These are phyloP conservation scores for Phanerochaete carnosa DNA, from an alignment of 768 basidiomycete species.

Conservation along the genomic window DNA sequence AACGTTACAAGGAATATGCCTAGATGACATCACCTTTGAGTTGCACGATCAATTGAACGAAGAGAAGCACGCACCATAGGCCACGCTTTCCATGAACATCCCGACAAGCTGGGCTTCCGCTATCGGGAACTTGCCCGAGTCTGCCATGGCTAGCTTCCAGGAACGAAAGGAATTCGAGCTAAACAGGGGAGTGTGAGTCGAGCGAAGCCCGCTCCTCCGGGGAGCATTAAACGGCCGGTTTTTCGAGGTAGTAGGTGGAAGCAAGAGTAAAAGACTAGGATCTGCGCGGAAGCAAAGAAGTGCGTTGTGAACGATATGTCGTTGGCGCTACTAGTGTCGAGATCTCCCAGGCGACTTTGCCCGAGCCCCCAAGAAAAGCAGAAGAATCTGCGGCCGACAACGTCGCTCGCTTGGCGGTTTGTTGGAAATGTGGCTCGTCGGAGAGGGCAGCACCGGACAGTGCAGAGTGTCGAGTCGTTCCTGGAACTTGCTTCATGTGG, in stretches of 20 bases:
- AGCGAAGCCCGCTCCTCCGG: background rate
- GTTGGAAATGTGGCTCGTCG: background rate
- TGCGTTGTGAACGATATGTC: background rate
- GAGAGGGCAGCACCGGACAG: background rate
- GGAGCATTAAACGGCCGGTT: background rate
- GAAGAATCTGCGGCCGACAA: background rate
- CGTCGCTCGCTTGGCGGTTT: background rate
- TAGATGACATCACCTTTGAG: background rate
- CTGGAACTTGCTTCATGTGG: background rate
- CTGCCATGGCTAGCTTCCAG: background rate
- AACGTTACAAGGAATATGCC: slow-evolving; percentile 15
- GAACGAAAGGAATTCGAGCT: background rate
- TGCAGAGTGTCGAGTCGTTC: background rate
- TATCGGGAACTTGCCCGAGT: slow-evolving; percentile 2
- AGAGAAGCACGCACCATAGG: slow-evolving; percentile 12
- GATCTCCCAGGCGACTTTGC: background rate
- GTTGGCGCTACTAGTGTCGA: background rate
- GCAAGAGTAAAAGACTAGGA: background rate
- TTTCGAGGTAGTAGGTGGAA: background rate
- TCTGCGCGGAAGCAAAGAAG: background rate
- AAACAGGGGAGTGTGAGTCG: background rate
- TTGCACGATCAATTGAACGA: background rate
- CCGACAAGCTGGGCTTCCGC: slow-evolving; percentile 14
- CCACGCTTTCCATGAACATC: slow-evolving; percentile 15
- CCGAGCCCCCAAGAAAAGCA: background rate